Evolutionary conservation across 1,284 basidiomycete species (phyloP), one percentile per base, ranked within the genome.

Genomic region (Rugosomyces carneus): DNA sequence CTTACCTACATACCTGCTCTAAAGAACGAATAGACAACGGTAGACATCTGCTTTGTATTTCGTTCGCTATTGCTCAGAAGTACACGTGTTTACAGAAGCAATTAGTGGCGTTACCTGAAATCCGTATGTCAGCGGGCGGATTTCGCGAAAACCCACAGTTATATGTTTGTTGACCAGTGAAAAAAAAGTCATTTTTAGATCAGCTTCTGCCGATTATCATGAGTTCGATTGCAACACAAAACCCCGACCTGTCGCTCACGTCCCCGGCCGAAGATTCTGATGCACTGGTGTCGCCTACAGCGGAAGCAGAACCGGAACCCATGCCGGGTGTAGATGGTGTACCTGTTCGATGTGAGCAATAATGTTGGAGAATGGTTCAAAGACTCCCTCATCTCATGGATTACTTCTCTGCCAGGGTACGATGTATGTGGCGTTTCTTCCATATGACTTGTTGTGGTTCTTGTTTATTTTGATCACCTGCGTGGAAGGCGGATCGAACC

Each of bases 401-500:
- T 29, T 38, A 2, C 15, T 37, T 21, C 27, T 29, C 27, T 34
- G 19, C 27, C 43, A 73, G 71, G 71, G 71, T 73, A 73, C 58
- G 72, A 75, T 64, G 73, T 73, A 65, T 45, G 72, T 69, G 44
- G 44, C 46, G 44, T 52, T 38, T 54, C 24, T 53, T 44, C 45
- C 46, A 46, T 51, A 45, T 55, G 47, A 50, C 38, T 37, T 21
- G 13, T 5, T 20, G 11, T 6, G 20, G 6, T 39, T 38, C 21
- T 51, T 23, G 20, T 47, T 48, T 45, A 43, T 53, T 46, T 49
- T 57, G 38, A 58, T 53, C 13, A 26, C 11, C n/a, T 53, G 42
- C 42, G 50, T 47, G 51, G 3, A 54, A 89, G 86, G 87, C 87
- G 49, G 78, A 90, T 64, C 79, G 85, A 53, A 82, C 81, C 40